These are phyloP conservation scores for Epithele typhae DNA, from an alignment of 768 basidiomycete genomes.

Conservation along the genomic window DNA sequence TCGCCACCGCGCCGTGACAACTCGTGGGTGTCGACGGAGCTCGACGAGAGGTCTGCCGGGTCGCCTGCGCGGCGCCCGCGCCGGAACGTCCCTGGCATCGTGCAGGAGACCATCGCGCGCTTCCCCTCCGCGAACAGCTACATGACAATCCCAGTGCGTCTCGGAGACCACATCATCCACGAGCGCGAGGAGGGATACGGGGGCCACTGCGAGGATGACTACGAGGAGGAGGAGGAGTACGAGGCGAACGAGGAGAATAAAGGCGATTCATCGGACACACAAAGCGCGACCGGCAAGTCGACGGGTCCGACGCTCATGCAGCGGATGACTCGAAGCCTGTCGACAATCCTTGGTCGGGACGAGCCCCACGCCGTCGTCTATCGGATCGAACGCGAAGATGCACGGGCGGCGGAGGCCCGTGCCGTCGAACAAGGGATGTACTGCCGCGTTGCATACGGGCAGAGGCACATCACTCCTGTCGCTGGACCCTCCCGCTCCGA, in stretches of 20 bases:
- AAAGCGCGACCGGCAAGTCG: slow-evolving; percentile 2
- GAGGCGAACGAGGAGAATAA: background rate
- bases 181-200: background rate
- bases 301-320: slow-evolving; percentile 2
- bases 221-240: slow-evolving; percentile 1
- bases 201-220: background rate
- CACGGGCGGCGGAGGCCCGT: too few species aligned
- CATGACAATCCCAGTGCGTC: too few species aligned
- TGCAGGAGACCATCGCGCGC: too few species aligned
- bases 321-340: slow-evolving; percentile 19
- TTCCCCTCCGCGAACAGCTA: too few species aligned
- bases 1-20: slow-evolving; percentile 6
- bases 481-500: too few species aligned
- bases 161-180: background rate
- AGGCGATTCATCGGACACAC: slow-evolving; percentile 1
- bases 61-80: background rate
- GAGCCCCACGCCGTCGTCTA: slow-evolving; percentile 23
- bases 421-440: too few species aligned
- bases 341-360: slow-evolving; percentile 22
- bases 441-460: too few species aligned
- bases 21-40: slow-evolving; percentile 25
- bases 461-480: too few species aligned
- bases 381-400: slow-evolving; percentile 1
- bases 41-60: slow-evolving; percentile 1
- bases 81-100: too few species aligned